A percentile compares a stretch with the other conserved stretches of the same genome.
phyloP scores from a whole-genome alignment of 1,284 basidiomycete genomes.

The Abortiporus biennis region DNA sequence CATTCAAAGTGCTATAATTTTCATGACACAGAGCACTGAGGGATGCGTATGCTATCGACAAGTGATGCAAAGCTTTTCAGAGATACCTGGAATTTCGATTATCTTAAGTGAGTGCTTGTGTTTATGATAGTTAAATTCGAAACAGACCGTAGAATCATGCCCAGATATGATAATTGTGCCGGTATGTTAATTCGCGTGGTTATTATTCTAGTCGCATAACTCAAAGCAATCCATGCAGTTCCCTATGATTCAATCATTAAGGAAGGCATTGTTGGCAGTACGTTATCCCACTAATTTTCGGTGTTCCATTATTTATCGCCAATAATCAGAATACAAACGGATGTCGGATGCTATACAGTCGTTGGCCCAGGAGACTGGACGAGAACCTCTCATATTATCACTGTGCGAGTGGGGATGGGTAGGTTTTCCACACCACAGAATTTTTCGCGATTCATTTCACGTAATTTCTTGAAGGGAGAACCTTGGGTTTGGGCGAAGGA shows the following conservation, averaged over 20 bases:
- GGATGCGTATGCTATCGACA: too few species aligned
- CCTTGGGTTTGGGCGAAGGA: too few species aligned
- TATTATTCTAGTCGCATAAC: too few species aligned
- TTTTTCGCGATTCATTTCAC: too few species aligned
- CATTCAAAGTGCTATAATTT: too few species aligned
- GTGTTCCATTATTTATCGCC: conserved; percentile 1
- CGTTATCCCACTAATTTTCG: conserved; percentile 16
- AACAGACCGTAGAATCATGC: too few species aligned
- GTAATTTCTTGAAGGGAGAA: too few species aligned
- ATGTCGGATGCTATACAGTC: conserved; percentile 42
- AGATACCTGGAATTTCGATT: conserved; percentile 49
- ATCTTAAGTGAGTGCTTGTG: too few species aligned
- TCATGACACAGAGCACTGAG: too few species aligned
- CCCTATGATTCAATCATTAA: conserved; percentile 41
- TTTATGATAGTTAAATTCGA: too few species aligned
- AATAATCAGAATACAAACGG: conserved; percentile 36
- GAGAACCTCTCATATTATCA: conserved; percentile 40
- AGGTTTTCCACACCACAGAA: too few species aligned
- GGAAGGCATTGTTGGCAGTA: conserved; percentile 43
- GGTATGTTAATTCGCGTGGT: conserved; percentile 23
- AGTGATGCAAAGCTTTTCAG: conserved; percentile 38
- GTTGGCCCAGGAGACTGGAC: conserved; percentile 30
- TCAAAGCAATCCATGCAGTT: conserved; percentile 23
- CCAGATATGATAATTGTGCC: conserved; percentile 47
- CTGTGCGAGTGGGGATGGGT: conserved; percentile 50